Conservation (phyloP, 805 yeast genomes). For the Naumovozyma baii region DNA sequence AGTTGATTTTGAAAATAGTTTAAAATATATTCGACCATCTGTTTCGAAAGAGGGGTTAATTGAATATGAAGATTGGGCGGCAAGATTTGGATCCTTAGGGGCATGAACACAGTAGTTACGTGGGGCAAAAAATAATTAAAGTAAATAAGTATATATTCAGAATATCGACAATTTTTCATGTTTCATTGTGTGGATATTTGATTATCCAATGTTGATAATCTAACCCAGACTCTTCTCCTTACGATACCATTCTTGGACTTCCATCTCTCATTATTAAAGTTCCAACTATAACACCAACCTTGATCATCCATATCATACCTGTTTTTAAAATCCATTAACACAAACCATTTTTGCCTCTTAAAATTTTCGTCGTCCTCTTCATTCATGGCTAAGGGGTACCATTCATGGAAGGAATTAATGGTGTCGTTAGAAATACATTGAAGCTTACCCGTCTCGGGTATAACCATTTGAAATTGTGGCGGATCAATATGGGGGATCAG, state of each 20-base stretch:
- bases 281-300: conserved; percentile 69
- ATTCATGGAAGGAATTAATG: conserved; percentile 10
- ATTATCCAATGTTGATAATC: conserved; percentile 20
- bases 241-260: conserved; percentile 56
- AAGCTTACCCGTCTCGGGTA: conserved; percentile 1
- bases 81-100: conserved; percentile 78
- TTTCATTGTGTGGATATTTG: neutral
- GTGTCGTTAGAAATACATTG: conserved; percentile 8
- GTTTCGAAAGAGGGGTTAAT: conserved; percentile 73
- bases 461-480: conserved; percentile 23
- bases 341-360: conserved; percentile 49
- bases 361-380: conserved; percentile 1
- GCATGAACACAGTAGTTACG: conserved; percentile 46
- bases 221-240: conserved; percentile 57
- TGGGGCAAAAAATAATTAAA: neutral
- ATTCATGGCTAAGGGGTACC: conserved; percentile 13
- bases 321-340: conserved; percentile 43
- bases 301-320: conserved; percentile 62
- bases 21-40: conserved; percentile 76
- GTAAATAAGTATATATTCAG: neutral
- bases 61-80: conserved; percentile 84
- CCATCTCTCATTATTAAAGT: conserved; percentile 46
- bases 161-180: neutral
- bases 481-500: conserved; percentile 44
- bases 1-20: conserved; percentile 64